These are phyloP conservation scores for Raphanus raphanistrum DNA, from an alignment of 345 rosid genomes.

Conservation along the genomic window DNA sequence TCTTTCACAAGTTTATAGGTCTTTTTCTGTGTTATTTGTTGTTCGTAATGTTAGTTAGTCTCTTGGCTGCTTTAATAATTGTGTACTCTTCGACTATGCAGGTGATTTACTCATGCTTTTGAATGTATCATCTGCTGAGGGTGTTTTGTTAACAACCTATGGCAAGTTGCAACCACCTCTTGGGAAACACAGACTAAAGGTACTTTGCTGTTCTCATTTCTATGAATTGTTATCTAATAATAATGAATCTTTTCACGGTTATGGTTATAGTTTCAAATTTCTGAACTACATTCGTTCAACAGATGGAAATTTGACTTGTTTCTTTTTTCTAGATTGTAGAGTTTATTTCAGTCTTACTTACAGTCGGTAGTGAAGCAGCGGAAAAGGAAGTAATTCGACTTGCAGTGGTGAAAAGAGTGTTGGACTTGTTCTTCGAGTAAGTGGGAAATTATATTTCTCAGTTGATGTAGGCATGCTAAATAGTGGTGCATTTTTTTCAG, in stretches of 20 bases:
- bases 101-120: conserved; percentile 81
- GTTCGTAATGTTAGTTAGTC: neutral
- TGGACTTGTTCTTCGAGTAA: conserved; percentile 84
- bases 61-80: conserved; percentile 8
- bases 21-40: conserved; percentile 19
- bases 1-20: conserved; percentile 3
- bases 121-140: conserved; percentile 65
- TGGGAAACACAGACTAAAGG: conserved; percentile 91
- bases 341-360: conserved; percentile 80
- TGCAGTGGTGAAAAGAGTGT: conserved; percentile 67
- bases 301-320: conserved; percentile 18
- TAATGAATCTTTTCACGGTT: conserved; percentile 4
- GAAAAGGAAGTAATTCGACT: conserved; percentile 76
- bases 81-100: conserved; percentile 41
- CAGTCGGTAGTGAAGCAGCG: conserved; percentile 79
- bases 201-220: conserved; percentile 26
- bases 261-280: conserved; percentile 19
- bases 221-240: neutral
- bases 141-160: conserved; percentile 66
- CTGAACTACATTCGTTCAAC: neutral
- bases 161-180: conserved; percentile 96
- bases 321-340: conserved; percentile 71
- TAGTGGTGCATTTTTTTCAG: conserved; percentile 48
- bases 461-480: conserved; percentile 34
- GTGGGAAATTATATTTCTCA: conserved; percentile 38